phyloP scores from a whole-genome alignment of 805 yeast genomes.

The Teunomyces funiuensis region DNA sequence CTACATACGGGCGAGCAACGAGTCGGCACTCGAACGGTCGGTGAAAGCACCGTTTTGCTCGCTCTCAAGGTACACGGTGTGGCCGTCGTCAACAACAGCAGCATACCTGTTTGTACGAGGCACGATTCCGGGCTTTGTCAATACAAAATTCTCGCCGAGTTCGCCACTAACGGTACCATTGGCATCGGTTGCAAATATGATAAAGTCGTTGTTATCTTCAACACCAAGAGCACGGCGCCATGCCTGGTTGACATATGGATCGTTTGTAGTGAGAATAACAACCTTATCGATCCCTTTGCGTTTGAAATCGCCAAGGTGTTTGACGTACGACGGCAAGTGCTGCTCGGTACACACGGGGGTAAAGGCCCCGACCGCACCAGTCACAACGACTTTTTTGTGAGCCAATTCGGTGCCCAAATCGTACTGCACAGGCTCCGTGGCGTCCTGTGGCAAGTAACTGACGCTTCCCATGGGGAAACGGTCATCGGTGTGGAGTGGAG shows the following conservation, averaged over 20 bases:
- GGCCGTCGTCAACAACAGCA: conserved; percentile 19
- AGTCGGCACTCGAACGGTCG: conserved; percentile 23
- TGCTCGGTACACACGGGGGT: conserved; percentile 10
- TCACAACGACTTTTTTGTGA: conserved; percentile 12
- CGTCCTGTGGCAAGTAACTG: conserved; percentile 10
- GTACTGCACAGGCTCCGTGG: conserved; percentile 12
- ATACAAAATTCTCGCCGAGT: conserved; percentile 13
- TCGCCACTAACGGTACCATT: conserved; percentile 11
- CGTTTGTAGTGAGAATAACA: conserved; percentile 13
- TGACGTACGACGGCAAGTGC: conserved; percentile 14
- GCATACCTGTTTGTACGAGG: conserved; percentile 13
- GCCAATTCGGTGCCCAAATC: conserved; percentile 30
- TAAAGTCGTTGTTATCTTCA: conserved; percentile 12
- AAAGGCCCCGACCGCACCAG: conserved; percentile 13
- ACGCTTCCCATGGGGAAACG: conserved; percentile 19
- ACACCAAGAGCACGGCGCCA: conserved; percentile 11
- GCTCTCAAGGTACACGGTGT: conserved; percentile 18
- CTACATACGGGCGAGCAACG: conserved; percentile 23
- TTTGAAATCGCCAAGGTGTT: conserved; percentile 12
- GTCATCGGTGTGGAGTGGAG: conserved; percentile 14
- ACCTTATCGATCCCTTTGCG: conserved; percentile 14
- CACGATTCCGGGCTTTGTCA: conserved; percentile 8
- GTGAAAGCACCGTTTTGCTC: conserved; percentile 21
- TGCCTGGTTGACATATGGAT: conserved; percentile 13
- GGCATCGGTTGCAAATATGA: conserved; percentile 16